Evolutionary conservation across 208 protist species (phyloP), one percentile per base, ranked within the genome.

Genomic region (Acanthamoeba castellanii): DNA sequence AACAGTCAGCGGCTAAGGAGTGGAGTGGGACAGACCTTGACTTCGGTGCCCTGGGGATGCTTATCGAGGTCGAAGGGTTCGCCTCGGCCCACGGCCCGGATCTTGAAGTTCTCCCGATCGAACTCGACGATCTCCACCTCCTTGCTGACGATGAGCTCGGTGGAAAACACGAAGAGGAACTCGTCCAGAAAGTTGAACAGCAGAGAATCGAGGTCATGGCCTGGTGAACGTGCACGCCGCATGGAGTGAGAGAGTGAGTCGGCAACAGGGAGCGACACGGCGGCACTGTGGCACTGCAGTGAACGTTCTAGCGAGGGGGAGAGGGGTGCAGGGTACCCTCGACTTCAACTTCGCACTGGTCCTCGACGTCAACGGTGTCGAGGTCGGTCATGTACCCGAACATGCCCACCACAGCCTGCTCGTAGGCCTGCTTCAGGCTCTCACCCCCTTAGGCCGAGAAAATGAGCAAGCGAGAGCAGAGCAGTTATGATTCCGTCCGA

Each of bases 371-470:
- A 11, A 94, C 91, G 8, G 42, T 87, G 25, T 13, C 91, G n/a
- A 94, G 37, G n/a, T 94, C 91, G 9, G 91, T 94, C 72, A 94
- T 94, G 91, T 94, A 94, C 0, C 52, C 91, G 50, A 94, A 94
- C 91, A 94, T 94, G n/a, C 72, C 91, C 30, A 70, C 52, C 16
- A 70, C 91, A 11, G 91, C 91, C 42, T 94, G 45, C 74, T 94
- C 91, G 32, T 66, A 94, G 4, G 91, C 91, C 55, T 94, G 42
- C 45, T 85, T 87, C n/a, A 94, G 30, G 16, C 30, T 72, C 14
- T 82, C 37, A 34, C 91, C 91, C 91, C 91, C 89, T 93, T 34
- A 9, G 27, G 20, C 16, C 70, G 50, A 68, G 82, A 42, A 50
- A 50, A 32, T 13, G 11, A 20, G 11, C 42, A 66, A 22, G 20